These are phyloP conservation scores for Exutisphaerella laricina DNA, from an alignment of 2,329 filamentous ascomycete genomes.

Conservation along the genomic window DNA sequence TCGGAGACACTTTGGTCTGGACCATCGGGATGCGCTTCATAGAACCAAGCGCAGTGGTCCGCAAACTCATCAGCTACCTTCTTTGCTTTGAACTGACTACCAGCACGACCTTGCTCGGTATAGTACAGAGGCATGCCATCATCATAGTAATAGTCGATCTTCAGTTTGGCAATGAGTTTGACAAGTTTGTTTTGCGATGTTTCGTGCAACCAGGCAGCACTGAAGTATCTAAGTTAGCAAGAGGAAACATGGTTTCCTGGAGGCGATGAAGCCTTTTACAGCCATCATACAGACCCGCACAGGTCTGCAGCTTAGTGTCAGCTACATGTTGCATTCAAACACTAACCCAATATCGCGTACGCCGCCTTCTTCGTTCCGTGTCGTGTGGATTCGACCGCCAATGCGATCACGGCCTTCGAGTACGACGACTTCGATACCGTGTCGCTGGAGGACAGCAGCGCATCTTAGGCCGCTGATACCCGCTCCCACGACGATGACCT, in stretches of 20 bases:
- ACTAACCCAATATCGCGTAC: constrained; percentile 27
- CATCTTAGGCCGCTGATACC: constrained; percentile 35
- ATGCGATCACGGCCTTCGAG: constrained; percentile 35
- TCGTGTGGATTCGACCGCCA: constrained; percentile 38
- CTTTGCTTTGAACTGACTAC: constrained; percentile 44
- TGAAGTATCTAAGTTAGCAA: constrained; percentile 22
- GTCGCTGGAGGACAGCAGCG: constrained; percentile 33
- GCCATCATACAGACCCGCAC: constrained; percentile 24
- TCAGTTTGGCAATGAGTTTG: constrained; percentile 39
- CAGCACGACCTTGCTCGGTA: constrained; percentile 39
- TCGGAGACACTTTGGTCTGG: constrained; percentile 38
- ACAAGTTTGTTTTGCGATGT: constrained; percentile 43
- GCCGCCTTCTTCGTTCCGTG: constrained; percentile 31
- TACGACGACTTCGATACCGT: constrained; percentile 34
- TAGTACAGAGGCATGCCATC: constrained; percentile 41
- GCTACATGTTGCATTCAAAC: constrained; percentile 22
- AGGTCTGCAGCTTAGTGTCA: constrained; percentile 30
- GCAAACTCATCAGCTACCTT: constrained; percentile 44
- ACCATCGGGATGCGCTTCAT: constrained; percentile 38
- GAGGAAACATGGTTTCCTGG: constrained; percentile 18
- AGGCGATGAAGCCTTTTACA: constrained; percentile 23
- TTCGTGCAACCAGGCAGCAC: constrained; percentile 44
- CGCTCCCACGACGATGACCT: constrained; percentile 35
- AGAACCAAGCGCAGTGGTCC: constrained; percentile 40
- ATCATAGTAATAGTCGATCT: constrained; percentile 43